Evolutionary conservation across 176 grass and related monocot genomes (phyloP), one percentile per base, ranked within the genome.

Genomic region (Luzula sylvatica): DNA sequence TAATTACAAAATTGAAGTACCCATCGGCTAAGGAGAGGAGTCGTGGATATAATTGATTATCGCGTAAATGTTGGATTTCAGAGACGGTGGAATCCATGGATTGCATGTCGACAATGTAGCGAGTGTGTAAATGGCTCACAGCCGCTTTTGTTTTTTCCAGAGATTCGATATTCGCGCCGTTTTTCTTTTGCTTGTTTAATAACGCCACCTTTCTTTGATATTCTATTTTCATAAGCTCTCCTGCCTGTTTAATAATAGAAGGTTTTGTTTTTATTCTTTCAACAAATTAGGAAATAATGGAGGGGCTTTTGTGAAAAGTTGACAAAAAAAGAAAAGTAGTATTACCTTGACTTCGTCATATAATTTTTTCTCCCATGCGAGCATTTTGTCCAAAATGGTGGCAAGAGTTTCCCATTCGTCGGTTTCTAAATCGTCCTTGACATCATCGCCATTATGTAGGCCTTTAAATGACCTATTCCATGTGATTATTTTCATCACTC

Each of bases 401-500:
- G 93, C 93, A 61, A 86, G 76, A 40, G 78, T 90, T 64, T 98
- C 93, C 66, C 49, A 77, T 56, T 87, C 81, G 75, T 98, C 93
- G 42, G 82, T 88, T 68, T 90, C 86, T 45, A 90, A 92, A 29
- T 83, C 93, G 65, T 90, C 85, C 60, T 77, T 90, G 54, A 56
- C 78, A 61, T 82, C 81, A 35, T 98, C 85, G 64, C 65, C 78
- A 57, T 86, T 82, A 66, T 87, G 78, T 60, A 78, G 71, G 63
- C 78, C 82, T 86, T 76, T 86, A 51, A 90, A 98, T 21, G 92
- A 98, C 68, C 65, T 86, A 70, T 98, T 90, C 92, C 92, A 98
- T 75, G 92, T 98, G 59, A 98, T 98, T 68, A 98, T 87, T 86
- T 89, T 82, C 92, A 98, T 90, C 15, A 98, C 92, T 68, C 86